A percentile compares a stretch with the other conserved stretches of the same genome.
Evolutionary conservation across 257 asterid species (phyloP).

Genomic region (Jacaranda copaia): DNA sequence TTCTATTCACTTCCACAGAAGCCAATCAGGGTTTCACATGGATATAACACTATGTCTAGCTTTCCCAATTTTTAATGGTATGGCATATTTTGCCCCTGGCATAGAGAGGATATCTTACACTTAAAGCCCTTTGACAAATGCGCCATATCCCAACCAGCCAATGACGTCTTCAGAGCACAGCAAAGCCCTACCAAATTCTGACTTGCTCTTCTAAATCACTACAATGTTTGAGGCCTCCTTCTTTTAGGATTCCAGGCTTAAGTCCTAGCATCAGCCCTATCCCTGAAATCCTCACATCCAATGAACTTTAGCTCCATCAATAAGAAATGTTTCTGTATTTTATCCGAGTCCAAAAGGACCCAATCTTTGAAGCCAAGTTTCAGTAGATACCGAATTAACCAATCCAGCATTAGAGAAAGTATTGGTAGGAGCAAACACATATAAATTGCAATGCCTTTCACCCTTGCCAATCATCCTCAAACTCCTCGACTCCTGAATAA

Average conservation of each 20-base stretch:
- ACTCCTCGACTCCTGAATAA: background rate
- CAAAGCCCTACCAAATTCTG: constrained; percentile 15
- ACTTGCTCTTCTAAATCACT: constrained; percentile 1
- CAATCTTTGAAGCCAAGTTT: background rate
- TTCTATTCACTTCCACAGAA: background rate
- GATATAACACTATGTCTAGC: too few species aligned
- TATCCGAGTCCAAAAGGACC: constrained; percentile 20
- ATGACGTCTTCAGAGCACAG: constrained; percentile 14
- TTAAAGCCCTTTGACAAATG: constrained; percentile 7
- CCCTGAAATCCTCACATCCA: constrained; percentile 21
- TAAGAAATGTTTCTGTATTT: background rate
- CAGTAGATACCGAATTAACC: background rate
- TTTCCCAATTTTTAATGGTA: background rate
- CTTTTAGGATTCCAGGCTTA: constrained; percentile 8
- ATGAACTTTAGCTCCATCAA: constrained; percentile 19
- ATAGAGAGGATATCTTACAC: background rate
- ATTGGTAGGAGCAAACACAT: background rate
- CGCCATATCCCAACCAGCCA: constrained; percentile 14
- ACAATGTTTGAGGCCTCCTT: constrained; percentile 30
- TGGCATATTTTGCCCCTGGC: background rate
- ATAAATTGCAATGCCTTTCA: too few species aligned
- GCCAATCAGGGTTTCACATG: background rate
- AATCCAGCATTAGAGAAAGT: background rate
- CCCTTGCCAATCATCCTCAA: background rate
- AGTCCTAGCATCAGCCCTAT: background rate